phyloP scores from a whole-genome alignment of 1,284 basidiomycete species.

The Athelia psychrophila region DNA sequence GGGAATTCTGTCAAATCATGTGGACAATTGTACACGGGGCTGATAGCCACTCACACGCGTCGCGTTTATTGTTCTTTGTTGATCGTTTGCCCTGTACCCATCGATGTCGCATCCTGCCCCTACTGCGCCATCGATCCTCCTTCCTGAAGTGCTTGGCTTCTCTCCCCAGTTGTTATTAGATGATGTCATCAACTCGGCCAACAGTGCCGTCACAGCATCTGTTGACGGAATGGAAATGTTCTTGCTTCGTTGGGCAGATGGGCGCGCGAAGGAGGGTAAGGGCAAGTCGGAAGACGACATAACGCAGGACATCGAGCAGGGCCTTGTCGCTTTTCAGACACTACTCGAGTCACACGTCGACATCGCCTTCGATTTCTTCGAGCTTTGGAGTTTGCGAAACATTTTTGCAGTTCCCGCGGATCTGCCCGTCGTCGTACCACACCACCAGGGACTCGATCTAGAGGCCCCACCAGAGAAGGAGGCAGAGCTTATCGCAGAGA shows the following conservation, averaged over 20 bases:
- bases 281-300: conserved; percentile 49
- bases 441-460: conserved; percentile 59
- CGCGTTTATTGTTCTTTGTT: too few relatives aligned
- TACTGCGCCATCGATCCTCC: conserved; percentile 30
- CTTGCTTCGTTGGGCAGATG: conserved; percentile 64
- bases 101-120: background rate
- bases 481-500: conserved; percentile 55
- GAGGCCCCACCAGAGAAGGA: conserved; percentile 48
- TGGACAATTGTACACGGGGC: too few relatives aligned
- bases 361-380: conserved; percentile 78
- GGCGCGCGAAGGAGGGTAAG: conserved; percentile 38
- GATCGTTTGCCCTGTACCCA: too few relatives aligned
- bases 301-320: conserved; percentile 69
- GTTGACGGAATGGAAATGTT: conserved; percentile 76
- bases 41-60: too few relatives aligned
- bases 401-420: conserved; percentile 68
- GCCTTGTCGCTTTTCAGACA: conserved; percentile 74
- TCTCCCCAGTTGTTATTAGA: conserved; percentile 68
- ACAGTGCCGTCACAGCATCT: conserved; percentile 65
- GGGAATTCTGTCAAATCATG: too few relatives aligned
- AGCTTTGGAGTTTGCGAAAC: conserved; percentile 75
- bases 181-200: conserved; percentile 65
- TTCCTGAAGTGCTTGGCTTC: conserved; percentile 65
- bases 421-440: conserved; percentile 65
- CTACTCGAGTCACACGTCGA: conserved; percentile 76